phyloP scores from a whole-genome alignment of 495 filamentous ascomycete genomes.

The Jackrogersella minutella region DNA sequence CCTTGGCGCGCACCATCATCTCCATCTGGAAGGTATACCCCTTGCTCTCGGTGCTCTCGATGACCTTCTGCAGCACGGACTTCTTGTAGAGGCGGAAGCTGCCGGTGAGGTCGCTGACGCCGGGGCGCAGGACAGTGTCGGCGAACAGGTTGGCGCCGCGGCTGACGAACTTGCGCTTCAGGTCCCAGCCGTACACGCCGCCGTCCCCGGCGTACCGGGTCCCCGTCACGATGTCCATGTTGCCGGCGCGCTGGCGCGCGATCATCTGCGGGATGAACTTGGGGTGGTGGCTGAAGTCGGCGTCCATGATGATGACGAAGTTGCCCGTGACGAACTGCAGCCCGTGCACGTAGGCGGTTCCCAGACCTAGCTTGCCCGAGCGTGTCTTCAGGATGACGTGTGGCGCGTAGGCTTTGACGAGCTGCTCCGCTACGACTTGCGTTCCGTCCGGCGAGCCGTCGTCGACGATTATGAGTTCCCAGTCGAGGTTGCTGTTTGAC shows the following conservation, averaged over 20 bases:
- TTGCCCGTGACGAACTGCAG: constrained; percentile 86
- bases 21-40: constrained; percentile 99
- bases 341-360: constrained; percentile 96
- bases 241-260: constrained; percentile 67
- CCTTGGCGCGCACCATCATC: constrained; percentile 84
- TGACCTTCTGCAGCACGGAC: constrained; percentile 86
- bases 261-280: constrained; percentile 96
- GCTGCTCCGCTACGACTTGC: constrained; percentile 85
- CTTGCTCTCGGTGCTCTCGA: constrained; percentile 87
- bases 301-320: constrained; percentile 99
- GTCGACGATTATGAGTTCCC: constrained; percentile 97
- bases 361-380: constrained; percentile 92
- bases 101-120: constrained; percentile 96
- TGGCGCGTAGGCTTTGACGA: constrained; percentile 79
- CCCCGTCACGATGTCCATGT: constrained; percentile 96
- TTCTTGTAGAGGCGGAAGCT: constrained; percentile 96
- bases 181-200: constrained; percentile 96
- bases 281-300: constrained; percentile 98
- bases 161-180: constrained; percentile 93
- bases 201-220: constrained; percentile 91
- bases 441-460: constrained; percentile 97
- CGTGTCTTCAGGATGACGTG: constrained; percentile 87
- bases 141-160: constrained; percentile 95
- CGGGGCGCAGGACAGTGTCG: constrained; percentile 90
- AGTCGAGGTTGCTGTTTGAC: constrained; percentile 81